Evolutionary conservation across 78 protist genomes (phyloP).

Genomic region (Polysphondylium violaceum): DNA sequence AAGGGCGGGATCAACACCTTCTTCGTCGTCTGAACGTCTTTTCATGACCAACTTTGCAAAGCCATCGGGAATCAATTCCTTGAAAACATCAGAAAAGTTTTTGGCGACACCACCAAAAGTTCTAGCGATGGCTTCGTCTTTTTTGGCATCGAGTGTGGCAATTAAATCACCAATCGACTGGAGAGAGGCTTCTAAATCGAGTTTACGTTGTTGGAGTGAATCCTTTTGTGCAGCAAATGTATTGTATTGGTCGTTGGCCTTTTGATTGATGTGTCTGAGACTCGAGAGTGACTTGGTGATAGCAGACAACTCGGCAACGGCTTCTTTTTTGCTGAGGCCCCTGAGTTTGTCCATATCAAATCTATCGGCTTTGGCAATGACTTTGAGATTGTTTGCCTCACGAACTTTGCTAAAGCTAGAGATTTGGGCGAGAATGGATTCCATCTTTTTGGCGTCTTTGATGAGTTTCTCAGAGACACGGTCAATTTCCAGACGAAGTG

Average conservation of each 20-base stretch:
- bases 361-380: slow-evolving; percentile 2
- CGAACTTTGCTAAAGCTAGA: background rate
- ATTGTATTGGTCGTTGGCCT: slow-evolving; percentile 97
- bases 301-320: background rate
- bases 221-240: slow-evolving; percentile 80
- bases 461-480: background rate
- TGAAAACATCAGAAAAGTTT: slow-evolving; percentile 90
- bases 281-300: slow-evolving; percentile 78
- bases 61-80: slow-evolving; percentile 94
- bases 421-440: background rate
- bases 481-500: background rate
- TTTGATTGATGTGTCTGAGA: slow-evolving; percentile 95
- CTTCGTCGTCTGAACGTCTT: slow-evolving; percentile 2
- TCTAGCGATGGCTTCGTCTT: slow-evolving; percentile 95
- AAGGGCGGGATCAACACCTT: slow-evolving; percentile 53
- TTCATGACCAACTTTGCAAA: slow-evolving; percentile 86
- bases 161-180: slow-evolving; percentile 89
- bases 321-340: background rate
- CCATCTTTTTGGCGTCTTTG: slow-evolving; percentile 12
- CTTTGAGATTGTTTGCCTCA: background rate
- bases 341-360: slow-evolving; percentile 23
- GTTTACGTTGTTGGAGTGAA: slow-evolving; percentile 57
- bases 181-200: slow-evolving; percentile 73
- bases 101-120: slow-evolving; percentile 93
- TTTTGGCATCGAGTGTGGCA: slow-evolving; percentile 88